phyloP scores from a whole-genome alignment of 352 stramenopile genomes.

The Phytophthora megakarya region DNA sequence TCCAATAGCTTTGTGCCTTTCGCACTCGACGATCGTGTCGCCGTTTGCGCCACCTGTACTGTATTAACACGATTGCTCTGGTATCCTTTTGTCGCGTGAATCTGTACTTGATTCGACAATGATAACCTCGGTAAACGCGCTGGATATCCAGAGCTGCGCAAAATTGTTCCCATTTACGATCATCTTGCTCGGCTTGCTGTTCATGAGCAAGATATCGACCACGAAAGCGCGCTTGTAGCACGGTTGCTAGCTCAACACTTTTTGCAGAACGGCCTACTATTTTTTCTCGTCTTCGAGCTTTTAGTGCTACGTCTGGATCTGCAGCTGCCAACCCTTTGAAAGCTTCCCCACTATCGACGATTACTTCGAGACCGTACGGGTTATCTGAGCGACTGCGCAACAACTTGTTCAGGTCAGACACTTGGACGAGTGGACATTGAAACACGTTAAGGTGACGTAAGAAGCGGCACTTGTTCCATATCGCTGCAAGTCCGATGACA shows the following conservation, averaged over 20 bases:
- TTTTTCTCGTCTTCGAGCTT: slow-evolving; percentile 46
- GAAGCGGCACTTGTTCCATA: slow-evolving; percentile 46
- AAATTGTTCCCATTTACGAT: slow-evolving; percentile 49
- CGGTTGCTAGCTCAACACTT: slow-evolving; percentile 32
- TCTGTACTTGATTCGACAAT: slow-evolving; percentile 44
- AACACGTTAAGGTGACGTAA: slow-evolving; percentile 62
- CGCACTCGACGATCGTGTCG: slow-evolving; percentile 52
- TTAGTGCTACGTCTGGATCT: slow-evolving; percentile 39
- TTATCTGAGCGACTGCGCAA: slow-evolving; percentile 47
- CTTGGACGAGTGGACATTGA: slow-evolving; percentile 39
- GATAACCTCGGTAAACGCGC: slow-evolving; percentile 50
- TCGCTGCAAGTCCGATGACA: slow-evolving; percentile 21
- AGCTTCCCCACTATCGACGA: slow-evolving; percentile 42
- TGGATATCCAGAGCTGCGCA: slow-evolving; percentile 70
- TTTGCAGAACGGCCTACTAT: slow-evolving; percentile 14
- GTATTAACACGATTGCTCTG: slow-evolving; percentile 52
- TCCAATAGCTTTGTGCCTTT: slow-evolving; percentile 65
- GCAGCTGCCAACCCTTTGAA: slow-evolving; percentile 57
- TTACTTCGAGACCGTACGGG: slow-evolving; percentile 53
- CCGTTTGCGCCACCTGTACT: slow-evolving; percentile 64
- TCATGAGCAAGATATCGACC: slow-evolving; percentile 31
- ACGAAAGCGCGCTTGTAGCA: slow-evolving; percentile 56
- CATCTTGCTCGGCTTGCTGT: slow-evolving; percentile 28
- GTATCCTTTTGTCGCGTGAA: slow-evolving; percentile 42
- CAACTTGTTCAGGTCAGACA: slow-evolving; percentile 31